Evolutionary conservation across 140 eudicot genomes (phyloP).

Genomic region (Anethum foeniculum): DNA sequence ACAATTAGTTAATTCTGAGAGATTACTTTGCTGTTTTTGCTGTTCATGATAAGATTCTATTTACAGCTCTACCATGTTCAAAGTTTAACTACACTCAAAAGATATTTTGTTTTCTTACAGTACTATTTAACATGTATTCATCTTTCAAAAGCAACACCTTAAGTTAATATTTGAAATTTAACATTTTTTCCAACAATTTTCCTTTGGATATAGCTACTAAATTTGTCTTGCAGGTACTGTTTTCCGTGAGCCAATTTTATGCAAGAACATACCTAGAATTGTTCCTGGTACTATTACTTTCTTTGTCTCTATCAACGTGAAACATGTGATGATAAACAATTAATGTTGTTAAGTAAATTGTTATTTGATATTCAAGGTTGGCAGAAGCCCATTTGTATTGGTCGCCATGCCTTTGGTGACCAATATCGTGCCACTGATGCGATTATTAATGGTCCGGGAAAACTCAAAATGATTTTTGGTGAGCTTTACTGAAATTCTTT

Average conservation of each 20-base stretch:
- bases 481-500: neutral
- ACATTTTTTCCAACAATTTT: too few species aligned
- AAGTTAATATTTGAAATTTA: too few species aligned
- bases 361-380: constrained; percentile 45
- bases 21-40: too few species aligned
- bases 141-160: too few species aligned
- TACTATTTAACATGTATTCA: too few species aligned
- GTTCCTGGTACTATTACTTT: constrained; percentile 49
- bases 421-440: constrained; percentile 92
- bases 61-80: too few species aligned
- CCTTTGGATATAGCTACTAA: neutral
- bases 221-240: constrained; percentile 69
- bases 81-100: too few species aligned
- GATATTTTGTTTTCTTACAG: too few species aligned
- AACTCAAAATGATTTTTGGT: constrained; percentile 91
- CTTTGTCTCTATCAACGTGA: neutral
- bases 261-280: constrained; percentile 87
- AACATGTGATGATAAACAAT: too few species aligned
- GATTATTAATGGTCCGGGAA: constrained; percentile 90
- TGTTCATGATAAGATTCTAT: too few species aligned
- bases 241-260: constrained; percentile 92
- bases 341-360: too few species aligned
- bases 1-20: too few species aligned
- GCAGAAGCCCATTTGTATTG: constrained; percentile 96
- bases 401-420: constrained; percentile 99